Conservation (phyloP, 208 protist species). For the Porcisia deanei region DNA sequence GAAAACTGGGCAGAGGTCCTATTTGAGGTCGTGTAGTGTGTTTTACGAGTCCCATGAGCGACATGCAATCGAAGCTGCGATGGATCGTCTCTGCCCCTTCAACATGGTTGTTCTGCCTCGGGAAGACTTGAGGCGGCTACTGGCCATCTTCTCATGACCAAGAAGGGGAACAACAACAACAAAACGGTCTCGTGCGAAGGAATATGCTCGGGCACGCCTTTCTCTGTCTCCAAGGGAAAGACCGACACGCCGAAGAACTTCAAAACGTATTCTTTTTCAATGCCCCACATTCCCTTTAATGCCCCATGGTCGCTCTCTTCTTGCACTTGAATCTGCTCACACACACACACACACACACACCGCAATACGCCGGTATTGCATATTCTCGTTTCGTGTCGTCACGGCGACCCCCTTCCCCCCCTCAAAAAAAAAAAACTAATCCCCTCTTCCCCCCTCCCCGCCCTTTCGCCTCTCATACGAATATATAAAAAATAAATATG, state of each 20-base stretch:
- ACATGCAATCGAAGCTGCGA: not conserved
- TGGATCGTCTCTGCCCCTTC: not conserved
- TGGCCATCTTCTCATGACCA: not conserved
- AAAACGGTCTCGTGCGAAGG: too few relatives aligned
- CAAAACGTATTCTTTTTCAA: too few relatives aligned
- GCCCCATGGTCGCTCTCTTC: not conserved
- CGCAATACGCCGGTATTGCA: not conserved
- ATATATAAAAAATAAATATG: not conserved
- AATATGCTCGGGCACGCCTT: too few relatives aligned
- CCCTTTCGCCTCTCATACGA: too few relatives aligned
- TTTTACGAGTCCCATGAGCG: too few relatives aligned
- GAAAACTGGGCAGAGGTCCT: not conserved
- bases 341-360: not conserved
- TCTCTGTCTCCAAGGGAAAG: too few relatives aligned
- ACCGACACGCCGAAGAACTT: too few relatives aligned
- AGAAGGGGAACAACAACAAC: too few relatives aligned
- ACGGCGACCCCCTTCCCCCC: not conserved
- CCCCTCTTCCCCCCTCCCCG: too few relatives aligned
- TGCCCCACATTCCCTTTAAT: not conserved
- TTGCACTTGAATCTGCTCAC: not conserved
- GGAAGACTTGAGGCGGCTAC: not conserved
- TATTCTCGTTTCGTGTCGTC: constrained; percentile 1
- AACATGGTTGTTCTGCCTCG: not conserved
- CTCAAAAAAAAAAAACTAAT: not conserved
- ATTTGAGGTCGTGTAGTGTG: not conserved